Conservation (phyloP, 257 asterid species). For the Cynanchum wilfordii region DNA sequence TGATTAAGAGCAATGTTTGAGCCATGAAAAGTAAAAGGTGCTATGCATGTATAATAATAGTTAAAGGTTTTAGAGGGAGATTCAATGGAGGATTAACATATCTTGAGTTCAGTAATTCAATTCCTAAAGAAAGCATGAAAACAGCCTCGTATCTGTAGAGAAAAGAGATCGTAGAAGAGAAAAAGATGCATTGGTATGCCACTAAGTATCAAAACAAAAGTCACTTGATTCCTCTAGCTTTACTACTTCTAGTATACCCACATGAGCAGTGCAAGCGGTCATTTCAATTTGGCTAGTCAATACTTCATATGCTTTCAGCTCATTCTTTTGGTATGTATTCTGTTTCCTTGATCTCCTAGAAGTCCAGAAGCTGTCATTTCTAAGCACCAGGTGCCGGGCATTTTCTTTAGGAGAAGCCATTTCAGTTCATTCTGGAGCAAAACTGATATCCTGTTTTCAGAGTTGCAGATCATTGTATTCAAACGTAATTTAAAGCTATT, state of each 20-base stretch:
- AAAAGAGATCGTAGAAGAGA: not conserved
- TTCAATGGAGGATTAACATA: not conserved
- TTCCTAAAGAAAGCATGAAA: not conserved
- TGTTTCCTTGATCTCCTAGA: not conserved
- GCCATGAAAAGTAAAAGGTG: not conserved
- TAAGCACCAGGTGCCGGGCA: not conserved
- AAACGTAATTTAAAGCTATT: not conserved
- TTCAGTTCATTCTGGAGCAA: not conserved
- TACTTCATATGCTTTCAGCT: not conserved
- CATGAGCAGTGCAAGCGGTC: not conserved
- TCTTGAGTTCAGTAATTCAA: not conserved
- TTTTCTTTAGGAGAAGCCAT: not conserved
- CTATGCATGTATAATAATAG: not conserved
- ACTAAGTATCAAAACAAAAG: not conserved
- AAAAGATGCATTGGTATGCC: not conserved
- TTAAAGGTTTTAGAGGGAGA: not conserved
- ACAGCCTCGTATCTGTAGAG: not conserved
- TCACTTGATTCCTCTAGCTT: not conserved
- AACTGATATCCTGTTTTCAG: not conserved
- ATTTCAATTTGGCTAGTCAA: not conserved
- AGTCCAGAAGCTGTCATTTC: not conserved
- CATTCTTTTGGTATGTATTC: not conserved
- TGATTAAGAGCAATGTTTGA: not conserved
- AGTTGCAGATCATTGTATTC: not conserved
- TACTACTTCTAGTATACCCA: not conserved